Percentiles rank a stretch among this genome's conserved stretches.
Conservation (phyloP, 805 yeast species). For the Starmerella bombi region DNA sequence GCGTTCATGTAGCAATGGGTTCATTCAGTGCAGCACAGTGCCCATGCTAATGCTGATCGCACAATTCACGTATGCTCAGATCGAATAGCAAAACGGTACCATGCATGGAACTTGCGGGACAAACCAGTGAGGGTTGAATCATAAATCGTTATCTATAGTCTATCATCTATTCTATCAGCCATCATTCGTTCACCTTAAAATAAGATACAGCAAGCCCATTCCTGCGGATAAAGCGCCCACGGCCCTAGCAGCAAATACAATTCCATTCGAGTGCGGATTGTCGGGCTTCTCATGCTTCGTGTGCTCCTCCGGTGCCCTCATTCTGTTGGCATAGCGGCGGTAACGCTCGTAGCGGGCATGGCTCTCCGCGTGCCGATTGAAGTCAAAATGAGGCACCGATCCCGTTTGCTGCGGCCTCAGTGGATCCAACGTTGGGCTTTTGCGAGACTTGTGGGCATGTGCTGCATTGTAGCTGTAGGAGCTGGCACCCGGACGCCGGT, state of each 20-base stretch:
- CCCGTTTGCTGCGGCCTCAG: slow-evolving; percentile 21
- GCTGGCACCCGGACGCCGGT: slow-evolving; percentile 13
- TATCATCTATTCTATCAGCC: no score
- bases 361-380: slow-evolving; percentile 24
- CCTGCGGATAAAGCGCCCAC: slow-evolving; percentile 14
- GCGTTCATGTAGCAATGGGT: no score
- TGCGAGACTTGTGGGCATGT: slow-evolving; percentile 14
- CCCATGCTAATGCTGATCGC: no score
- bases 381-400: slow-evolving; percentile 30
- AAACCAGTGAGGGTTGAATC: no score
- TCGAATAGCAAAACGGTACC: no score
- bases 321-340: slow-evolving; percentile 5
- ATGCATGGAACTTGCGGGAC: no score
- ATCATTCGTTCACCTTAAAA: slow-evolving; percentile 5
- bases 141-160: background rate
- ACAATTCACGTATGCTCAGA: no score
- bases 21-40: no score
- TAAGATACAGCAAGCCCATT: slow-evolving; percentile 10
- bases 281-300: slow-evolving; percentile 2
- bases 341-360: slow-evolving; percentile 25
- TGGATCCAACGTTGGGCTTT: slow-evolving; percentile 21
- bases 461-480: slow-evolving; percentile 11
- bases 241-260: slow-evolving; percentile 6
- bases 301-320: background rate
- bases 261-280: slow-evolving; percentile 10